These are phyloP conservation scores for Agroathelia rolfsii DNA, from an alignment of 1,284 basidiomycete genomes.

Conservation along the genomic window DNA sequence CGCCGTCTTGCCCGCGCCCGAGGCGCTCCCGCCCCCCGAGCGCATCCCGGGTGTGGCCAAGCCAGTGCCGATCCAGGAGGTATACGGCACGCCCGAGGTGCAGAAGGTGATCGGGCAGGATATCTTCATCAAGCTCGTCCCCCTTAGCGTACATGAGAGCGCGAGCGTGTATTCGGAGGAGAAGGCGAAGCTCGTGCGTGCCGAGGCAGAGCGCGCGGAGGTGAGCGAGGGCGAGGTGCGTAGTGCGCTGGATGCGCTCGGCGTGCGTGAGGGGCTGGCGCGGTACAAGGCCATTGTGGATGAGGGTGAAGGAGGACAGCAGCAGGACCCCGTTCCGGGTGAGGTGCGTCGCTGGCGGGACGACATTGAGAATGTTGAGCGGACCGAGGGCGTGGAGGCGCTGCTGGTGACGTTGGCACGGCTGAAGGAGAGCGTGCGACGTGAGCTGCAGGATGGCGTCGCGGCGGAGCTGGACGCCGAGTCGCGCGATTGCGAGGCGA, in stretches of 20 bases:
- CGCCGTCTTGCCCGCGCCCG: slow-evolving; percentile 78
- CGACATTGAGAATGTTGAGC: slow-evolving; percentile 63
- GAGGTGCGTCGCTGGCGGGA: slow-evolving; percentile 73
- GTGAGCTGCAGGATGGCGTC: slow-evolving; percentile 52
- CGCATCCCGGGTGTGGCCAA: slow-evolving; percentile 71
- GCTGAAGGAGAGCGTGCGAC: slow-evolving; percentile 52
- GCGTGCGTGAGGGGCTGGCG: slow-evolving; percentile 69
- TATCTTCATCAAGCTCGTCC: slow-evolving; percentile 82
- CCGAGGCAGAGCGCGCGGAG: slow-evolving; percentile 83
- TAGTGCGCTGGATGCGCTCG: slow-evolving; percentile 76
- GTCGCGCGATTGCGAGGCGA: slow-evolving; percentile 73
- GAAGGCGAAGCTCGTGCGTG: slow-evolving; percentile 92
- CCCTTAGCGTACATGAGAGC: slow-evolving; percentile 91
- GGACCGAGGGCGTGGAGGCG: slow-evolving; percentile 52
- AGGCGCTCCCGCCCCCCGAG: slow-evolving; percentile 74
- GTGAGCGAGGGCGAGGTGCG: slow-evolving; percentile 73
- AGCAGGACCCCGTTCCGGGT: slow-evolving; percentile 64
- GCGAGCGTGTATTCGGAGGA: slow-evolving; percentile 97
- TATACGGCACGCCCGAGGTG: slow-evolving; percentile 86
- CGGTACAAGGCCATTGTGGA: slow-evolving; percentile 74
- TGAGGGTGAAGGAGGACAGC: slow-evolving; percentile 55
- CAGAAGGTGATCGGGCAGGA: slow-evolving; percentile 93
- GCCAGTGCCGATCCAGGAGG: slow-evolving; percentile 87
- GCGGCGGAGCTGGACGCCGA: slow-evolving; percentile 66
- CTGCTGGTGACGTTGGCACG: slow-evolving; percentile 54